Conservation (phyloP, 331 rosid genomes). For the Pyracantha coccinea region DNA sequence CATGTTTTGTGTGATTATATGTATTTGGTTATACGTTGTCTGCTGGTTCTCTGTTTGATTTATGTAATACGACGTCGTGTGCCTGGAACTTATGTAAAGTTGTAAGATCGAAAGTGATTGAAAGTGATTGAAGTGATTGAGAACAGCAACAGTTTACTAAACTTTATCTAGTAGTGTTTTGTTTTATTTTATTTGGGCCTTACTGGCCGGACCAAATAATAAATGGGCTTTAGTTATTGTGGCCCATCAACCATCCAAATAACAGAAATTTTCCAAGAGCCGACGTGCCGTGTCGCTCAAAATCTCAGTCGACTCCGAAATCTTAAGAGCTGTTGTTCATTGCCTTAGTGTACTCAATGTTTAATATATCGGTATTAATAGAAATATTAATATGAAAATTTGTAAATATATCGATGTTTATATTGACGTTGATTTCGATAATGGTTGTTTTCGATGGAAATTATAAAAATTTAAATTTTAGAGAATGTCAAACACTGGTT, state of each 20-base stretch:
- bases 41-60: background rate
- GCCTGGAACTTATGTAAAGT: background rate
- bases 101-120: background rate
- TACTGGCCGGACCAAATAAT: background rate
- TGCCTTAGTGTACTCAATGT: no score
- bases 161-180: background rate
- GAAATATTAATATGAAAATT: no score
- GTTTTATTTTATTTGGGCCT: background rate
- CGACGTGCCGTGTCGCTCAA: background rate
- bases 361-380: no score
- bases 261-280: background rate
- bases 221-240: background rate
- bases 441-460: no score
- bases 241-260: background rate
- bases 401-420: no score
- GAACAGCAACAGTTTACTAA: background rate
- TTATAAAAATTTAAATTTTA: no score
- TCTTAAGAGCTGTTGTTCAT: conserved; percentile 1
- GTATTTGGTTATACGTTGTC: background rate
- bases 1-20: background rate
- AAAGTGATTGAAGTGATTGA: background rate
- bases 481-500: no score
- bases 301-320: no score
- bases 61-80: background rate
- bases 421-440: no score